Conservation (phyloP, 2,329 filamentous ascomycete species). For the Hymenoscyphus scutula region DNA sequence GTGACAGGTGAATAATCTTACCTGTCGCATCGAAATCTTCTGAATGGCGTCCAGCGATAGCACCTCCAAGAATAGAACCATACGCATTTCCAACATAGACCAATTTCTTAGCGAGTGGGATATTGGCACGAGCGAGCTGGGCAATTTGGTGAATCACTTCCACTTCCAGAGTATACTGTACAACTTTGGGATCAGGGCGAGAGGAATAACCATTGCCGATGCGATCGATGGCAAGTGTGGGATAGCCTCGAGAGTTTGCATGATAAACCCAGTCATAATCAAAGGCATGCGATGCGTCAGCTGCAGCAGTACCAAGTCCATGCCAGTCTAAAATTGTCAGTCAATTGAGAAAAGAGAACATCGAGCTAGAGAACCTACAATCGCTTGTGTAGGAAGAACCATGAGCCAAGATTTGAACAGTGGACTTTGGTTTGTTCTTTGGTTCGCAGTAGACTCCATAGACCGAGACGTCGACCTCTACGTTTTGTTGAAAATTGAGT, state of each 20-base stretch:
- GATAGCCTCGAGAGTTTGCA: conserved; percentile 17
- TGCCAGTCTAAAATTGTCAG: neutral
- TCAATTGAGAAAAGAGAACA: neutral
- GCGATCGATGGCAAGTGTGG: conserved; percentile 21
- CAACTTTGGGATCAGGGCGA: conserved; percentile 25
- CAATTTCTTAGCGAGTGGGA: conserved; percentile 17
- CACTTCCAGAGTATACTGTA: conserved; percentile 24
- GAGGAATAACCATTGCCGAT: conserved; percentile 19
- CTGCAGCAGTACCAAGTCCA: neutral
- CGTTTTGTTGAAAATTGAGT: neutral
- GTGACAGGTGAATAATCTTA: neutral
- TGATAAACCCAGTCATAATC: conserved; percentile 17
- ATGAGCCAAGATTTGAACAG: conserved; percentile 2
- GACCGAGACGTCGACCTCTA: neutral
- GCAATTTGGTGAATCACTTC: conserved; percentile 23
- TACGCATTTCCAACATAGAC: conserved; percentile 47
- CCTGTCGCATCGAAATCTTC: neutral
- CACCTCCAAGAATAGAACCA: neutral
- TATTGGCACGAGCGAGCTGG: conserved; percentile 7
- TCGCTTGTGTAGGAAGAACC: conserved; percentile 2
- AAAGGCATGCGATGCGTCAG: neutral
- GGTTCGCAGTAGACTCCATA: neutral
- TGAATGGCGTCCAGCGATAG: neutral
- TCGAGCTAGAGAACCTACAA: neutral
- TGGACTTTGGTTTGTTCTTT: neutral